Percentiles rank a stretch among this genome's conserved stretches.
Conservation (phyloP, 2,329 filamentous ascomycete genomes). For the Trichoderma pleuroti region DNA sequence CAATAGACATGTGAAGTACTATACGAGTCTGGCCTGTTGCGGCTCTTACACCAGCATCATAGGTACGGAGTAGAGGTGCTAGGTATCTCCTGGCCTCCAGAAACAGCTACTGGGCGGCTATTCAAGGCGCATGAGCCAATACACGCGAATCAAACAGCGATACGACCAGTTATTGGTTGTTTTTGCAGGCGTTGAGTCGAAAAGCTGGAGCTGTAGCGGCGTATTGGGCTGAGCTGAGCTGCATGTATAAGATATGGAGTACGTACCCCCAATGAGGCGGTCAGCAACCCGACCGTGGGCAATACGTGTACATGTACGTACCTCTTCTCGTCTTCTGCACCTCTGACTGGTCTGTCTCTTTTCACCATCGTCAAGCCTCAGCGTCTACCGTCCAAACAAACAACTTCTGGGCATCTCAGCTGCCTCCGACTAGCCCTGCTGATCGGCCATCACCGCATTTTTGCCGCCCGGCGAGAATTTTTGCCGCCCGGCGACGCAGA, state of each 20-base stretch:
- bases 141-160: background rate
- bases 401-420: background rate
- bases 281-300: background rate
- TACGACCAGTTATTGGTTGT: background rate
- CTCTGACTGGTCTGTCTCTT: background rate
- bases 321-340: background rate
- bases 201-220: background rate
- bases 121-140: background rate
- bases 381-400: background rate
- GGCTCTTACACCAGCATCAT: background rate
- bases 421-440: background rate
- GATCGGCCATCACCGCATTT: background rate
- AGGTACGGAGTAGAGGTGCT: background rate
- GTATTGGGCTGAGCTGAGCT: background rate
- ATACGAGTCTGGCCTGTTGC: background rate
- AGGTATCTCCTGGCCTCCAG: background rate
- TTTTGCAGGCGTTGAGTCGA: background rate
- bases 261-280: background rate
- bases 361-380: conserved; percentile 3
- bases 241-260: background rate
- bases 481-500: conserved; percentile 7
- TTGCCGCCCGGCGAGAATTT: background rate
- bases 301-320: background rate
- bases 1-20: background rate
- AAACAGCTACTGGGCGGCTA: background rate